These are phyloP conservation scores for Kokia cookei DNA, from an alignment of 441 rosid genomes.

Conservation along the genomic window DNA sequence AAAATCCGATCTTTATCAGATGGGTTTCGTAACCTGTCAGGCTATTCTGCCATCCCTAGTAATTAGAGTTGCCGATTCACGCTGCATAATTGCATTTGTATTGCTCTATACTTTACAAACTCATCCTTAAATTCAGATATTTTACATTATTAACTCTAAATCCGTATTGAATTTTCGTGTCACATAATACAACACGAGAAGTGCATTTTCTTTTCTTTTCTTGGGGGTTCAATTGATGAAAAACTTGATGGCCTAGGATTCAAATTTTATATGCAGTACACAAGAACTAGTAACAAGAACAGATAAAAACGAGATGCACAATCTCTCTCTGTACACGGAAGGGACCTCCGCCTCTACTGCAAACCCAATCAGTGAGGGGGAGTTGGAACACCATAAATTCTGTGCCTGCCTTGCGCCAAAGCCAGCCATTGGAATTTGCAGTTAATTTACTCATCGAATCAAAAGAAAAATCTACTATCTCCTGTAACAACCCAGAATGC, in stretches of 20 bases:
- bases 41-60: no score
- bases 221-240: background rate
- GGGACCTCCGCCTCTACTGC: no score
- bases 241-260: background rate
- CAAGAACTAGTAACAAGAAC: background rate
- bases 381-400: background rate
- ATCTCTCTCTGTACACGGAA: background rate
- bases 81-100: no score
- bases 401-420: background rate
- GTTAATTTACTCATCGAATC: background rate
- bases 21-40: no score
- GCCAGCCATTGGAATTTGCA: background rate
- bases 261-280: background rate
- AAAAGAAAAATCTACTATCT: background rate
- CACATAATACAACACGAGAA: no score
- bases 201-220: background rate
- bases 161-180: no score
- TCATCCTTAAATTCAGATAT: no score
- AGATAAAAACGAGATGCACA: background rate
- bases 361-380: background rate
- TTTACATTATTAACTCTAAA: no score
- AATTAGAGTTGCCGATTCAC: no score
- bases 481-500: background rate
- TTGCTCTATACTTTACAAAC: no score
- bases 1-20: no score